Percentiles rank a stretch among this genome's conserved stretches.
Evolutionary conservation across 1,284 basidiomycete species (phyloP).

Genomic region (Papiliotrema flavescens): DNA sequence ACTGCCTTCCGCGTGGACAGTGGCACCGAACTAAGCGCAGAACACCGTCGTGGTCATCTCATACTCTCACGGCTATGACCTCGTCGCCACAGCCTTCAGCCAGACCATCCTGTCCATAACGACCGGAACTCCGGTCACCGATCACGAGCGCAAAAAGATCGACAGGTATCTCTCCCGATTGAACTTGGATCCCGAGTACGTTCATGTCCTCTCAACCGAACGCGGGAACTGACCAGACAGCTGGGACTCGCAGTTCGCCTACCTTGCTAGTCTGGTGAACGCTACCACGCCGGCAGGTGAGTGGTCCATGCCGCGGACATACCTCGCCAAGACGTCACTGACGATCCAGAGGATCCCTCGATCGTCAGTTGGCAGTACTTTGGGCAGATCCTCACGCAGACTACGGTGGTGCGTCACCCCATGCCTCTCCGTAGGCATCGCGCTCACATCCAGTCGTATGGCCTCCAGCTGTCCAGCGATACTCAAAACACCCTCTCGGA

Average conservation of each 20-base stretch:
- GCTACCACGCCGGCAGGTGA: neutral
- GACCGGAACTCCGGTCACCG: no score
- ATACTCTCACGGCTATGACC: no score
- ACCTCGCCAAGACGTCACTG: neutral
- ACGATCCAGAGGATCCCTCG: conserved; percentile 8
- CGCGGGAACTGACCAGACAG: no score
- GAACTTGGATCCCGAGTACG: no score
- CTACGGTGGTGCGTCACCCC: conserved; percentile 1
- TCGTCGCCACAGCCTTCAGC: no score
- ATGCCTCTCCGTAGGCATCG: neutral
- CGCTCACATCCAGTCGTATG: conserved; percentile 16
- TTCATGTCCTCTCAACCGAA: no score
- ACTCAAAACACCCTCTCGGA: conserved; percentile 7
- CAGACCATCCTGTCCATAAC: no score
- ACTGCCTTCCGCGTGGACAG: no score
- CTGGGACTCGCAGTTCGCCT: neutral
- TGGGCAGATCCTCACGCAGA: conserved; percentile 19
- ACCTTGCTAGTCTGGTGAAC: neutral
- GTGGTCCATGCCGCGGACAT: neutral
- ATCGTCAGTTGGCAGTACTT: conserved; percentile 25
- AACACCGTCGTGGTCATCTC: no score
- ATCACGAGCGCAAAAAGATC: no score
- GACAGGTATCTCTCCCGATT: no score
- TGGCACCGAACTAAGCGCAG: no score
- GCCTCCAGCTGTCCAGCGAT: conserved; percentile 15